Conservation (phyloP, 441 rosid genomes). For the Populus hybrid region DNA sequence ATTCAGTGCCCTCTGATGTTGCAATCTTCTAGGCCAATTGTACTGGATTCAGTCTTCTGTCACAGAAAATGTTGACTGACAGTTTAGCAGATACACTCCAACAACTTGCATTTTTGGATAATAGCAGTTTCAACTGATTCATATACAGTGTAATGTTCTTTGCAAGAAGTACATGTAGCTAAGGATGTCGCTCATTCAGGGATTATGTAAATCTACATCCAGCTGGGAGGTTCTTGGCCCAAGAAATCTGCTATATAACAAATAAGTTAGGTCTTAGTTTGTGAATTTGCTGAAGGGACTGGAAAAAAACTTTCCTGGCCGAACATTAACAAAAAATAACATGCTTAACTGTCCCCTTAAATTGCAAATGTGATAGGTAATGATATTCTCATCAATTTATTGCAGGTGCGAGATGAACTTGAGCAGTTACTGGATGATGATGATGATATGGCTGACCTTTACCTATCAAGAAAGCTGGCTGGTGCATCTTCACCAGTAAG, state of each 20-base stretch:
- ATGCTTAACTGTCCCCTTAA: background rate
- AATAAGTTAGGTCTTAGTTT: background rate
- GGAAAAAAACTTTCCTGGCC: background rate
- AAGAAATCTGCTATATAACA: background rate
- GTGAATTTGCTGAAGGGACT: background rate
- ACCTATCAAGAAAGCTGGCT: constrained; percentile 80
- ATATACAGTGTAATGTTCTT: background rate
- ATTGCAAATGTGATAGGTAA: background rate
- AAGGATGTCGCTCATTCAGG: background rate
- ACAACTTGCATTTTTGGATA: background rate
- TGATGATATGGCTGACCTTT: constrained; percentile 97
- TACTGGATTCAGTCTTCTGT: background rate
- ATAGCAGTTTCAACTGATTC: background rate
- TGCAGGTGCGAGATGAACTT: constrained; percentile 94
- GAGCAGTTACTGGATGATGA: constrained; percentile 95
- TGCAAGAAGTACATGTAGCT: background rate
- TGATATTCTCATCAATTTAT: constrained; percentile 4
- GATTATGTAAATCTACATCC: background rate
- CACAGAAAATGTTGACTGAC: background rate
- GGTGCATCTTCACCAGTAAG: constrained; percentile 65
- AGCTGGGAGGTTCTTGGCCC: background rate
- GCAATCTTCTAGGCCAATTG: background rate
- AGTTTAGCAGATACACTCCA: background rate
- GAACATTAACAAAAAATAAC: background rate
- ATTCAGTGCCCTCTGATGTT: background rate